Evolutionary conservation across 495 filamentous ascomycete species (phyloP).

Genomic region (Neurospora sp.): DNA sequence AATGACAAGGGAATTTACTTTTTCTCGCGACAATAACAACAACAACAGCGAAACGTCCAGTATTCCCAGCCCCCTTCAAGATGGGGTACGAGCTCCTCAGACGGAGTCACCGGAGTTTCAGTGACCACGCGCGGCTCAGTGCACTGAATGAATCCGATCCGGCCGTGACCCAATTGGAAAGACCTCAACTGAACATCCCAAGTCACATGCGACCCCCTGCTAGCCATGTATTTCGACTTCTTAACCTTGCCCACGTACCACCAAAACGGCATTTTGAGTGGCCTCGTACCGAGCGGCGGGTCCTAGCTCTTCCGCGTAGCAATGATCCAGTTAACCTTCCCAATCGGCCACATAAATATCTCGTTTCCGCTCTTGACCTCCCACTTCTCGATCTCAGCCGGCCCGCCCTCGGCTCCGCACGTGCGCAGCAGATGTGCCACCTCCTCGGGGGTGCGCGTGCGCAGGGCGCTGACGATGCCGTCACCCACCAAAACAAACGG

Average conservation of each 20-base stretch:
- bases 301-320: constrained; percentile 21
- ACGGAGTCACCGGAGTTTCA: not conserved
- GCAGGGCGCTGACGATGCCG: constrained; percentile 51
- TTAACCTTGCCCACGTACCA: not conserved
- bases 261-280: not conserved
- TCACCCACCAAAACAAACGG: constrained; percentile 57
- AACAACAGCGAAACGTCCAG: not conserved
- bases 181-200: not conserved
- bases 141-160: not conserved
- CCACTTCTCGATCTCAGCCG: constrained; percentile 34
- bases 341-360: constrained; percentile 38
- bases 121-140: not conserved
- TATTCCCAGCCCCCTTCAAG: not conserved
- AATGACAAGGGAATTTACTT: not conserved
- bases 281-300: not conserved
- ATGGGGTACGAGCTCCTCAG: not conserved
- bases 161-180: not conserved
- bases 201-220: not conserved
- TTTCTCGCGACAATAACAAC: not conserved
- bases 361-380: constrained; percentile 42
- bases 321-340: constrained; percentile 41
- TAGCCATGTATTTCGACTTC: not conserved
- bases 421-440: constrained; percentile 45
- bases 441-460: constrained; percentile 56
- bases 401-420: constrained; percentile 32